Conservation (phyloP, 2,329 filamentous ascomycete genomes). For the Aspergillus ruber region DNA sequence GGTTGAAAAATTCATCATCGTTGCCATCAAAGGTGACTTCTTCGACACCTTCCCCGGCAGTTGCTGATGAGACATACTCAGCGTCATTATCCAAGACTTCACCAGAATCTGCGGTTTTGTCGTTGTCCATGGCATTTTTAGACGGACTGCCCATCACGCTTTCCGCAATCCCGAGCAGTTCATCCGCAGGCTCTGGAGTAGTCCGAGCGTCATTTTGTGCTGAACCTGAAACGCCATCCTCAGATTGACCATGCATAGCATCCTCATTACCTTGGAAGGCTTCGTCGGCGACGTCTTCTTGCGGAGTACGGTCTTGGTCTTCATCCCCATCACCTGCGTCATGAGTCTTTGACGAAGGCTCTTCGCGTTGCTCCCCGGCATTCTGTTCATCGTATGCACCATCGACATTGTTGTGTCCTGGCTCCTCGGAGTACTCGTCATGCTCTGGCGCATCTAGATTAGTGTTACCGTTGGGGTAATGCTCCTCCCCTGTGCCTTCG, state of each 20-base stretch:
- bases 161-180: conserved; percentile 27
- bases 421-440: conserved; percentile 5
- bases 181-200: conserved; percentile 17
- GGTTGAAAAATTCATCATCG: conserved; percentile 35
- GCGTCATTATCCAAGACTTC: conserved; percentile 11
- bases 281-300: conserved; percentile 9
- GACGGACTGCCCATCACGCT: conserved; percentile 24
- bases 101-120: conserved; percentile 8
- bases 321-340: conserved; percentile 10
- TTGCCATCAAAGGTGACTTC: conserved; percentile 16
- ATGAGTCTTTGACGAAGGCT: conserved; percentile 4
- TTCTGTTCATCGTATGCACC: conserved; percentile 8
- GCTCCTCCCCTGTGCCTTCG: conserved; percentile 7
- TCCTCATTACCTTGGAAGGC: conserved; percentile 8
- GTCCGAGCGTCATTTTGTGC: conserved; percentile 8
- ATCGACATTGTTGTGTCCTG: conserved; percentile 3
- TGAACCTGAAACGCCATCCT: conserved; percentile 5
- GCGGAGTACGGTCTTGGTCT: conserved; percentile 6
- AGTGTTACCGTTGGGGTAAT: conserved; percentile 12
- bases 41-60: conserved; percentile 12
- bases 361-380: conserved; percentile 7
- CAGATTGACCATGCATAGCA: conserved; percentile 13
- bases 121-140: conserved; percentile 7
- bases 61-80: conserved; percentile 8
- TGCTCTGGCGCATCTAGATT: conserved; percentile 6